A percentile compares a stretch with the other conserved stretches of the same genome.
phyloP scores from a whole-genome alignment of 208 protist species.

The Leishmania braziliensis region DNA sequence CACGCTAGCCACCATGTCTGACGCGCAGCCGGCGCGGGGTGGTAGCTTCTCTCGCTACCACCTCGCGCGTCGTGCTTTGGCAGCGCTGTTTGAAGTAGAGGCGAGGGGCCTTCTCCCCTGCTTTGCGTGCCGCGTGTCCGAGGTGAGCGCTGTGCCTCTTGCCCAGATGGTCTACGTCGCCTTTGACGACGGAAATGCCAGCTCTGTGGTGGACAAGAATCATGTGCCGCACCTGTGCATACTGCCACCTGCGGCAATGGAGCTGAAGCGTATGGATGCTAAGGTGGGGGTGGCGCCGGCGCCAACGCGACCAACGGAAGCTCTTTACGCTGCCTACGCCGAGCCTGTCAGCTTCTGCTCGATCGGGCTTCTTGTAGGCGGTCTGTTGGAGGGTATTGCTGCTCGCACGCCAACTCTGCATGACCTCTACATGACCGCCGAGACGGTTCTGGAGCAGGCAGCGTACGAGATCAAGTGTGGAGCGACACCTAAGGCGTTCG shows the following conservation, averaged over 20 bases:
- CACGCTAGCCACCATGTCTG: conserved; percentile 15
- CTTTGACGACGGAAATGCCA: conserved; percentile 23
- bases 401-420: conserved; percentile 33
- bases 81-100: conserved; percentile 59
- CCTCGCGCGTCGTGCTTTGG: conserved; percentile 43
- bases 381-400: conserved; percentile 45
- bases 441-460: conserved; percentile 48
- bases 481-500: conserved; percentile 30
- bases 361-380: conserved; percentile 48
- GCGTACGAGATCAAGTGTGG: conserved; percentile 36
- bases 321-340: conserved; percentile 18
- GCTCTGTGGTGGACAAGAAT: conserved; percentile 34
- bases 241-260: conserved; percentile 59
- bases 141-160: conserved; percentile 53
- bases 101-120: conserved; percentile 47
- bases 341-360: conserved; percentile 40
- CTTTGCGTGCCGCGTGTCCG: conserved; percentile 58
- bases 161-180: conserved; percentile 42
- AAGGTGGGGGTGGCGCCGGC: conserved; percentile 15
- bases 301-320: not conserved
- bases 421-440: conserved; percentile 60
- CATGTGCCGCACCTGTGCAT: conserved; percentile 33
- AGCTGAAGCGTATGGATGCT: conserved; percentile 50
- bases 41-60: conserved; percentile 35
- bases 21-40: conserved; percentile 19